These are phyloP conservation scores for Plasmopara viticola DNA, from an alignment of 352 stramenopile species.

Conservation along the genomic window DNA sequence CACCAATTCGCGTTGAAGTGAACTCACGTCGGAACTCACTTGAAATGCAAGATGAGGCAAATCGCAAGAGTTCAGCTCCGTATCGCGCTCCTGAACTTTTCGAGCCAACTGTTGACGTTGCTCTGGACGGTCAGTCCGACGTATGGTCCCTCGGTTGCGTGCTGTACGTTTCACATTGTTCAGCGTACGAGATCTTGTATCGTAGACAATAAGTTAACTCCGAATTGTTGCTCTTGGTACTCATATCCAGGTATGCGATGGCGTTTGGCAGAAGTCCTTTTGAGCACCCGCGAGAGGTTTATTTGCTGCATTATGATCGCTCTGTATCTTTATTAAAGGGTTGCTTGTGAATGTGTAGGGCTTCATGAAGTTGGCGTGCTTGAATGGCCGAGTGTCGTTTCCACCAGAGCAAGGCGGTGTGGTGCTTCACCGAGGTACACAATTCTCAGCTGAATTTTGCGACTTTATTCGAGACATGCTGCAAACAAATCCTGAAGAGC, in stretches of 20 bases:
- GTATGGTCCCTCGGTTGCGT: slow-evolving; percentile 84
- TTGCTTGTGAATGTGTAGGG: slow-evolving; percentile 29
- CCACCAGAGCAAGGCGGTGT: slow-evolving; percentile 65
- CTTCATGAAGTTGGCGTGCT: slow-evolving; percentile 78
- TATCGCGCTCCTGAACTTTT: slow-evolving; percentile 84
- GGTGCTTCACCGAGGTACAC: slow-evolving; percentile 52
- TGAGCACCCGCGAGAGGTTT: slow-evolving; percentile 64
- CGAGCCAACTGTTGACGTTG: slow-evolving; percentile 53
- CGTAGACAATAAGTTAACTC: neutral
- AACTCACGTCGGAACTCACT: slow-evolving; percentile 62
- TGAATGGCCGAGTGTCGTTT: slow-evolving; percentile 75
- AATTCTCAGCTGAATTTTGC: slow-evolving; percentile 77
- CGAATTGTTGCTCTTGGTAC: neutral
- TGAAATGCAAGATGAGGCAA: slow-evolving; percentile 74
- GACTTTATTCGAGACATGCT: slow-evolving; percentile 87
- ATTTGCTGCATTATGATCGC: neutral
- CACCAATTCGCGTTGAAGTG: slow-evolving; percentile 62
- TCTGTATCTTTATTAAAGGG: neutral
- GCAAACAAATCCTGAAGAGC: slow-evolving; percentile 73
- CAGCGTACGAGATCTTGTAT: neutral
- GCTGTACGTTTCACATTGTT: slow-evolving; percentile 37
- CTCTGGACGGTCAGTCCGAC: slow-evolving; percentile 75
- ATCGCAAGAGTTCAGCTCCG: slow-evolving; percentile 72
- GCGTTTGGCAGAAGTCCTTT: slow-evolving; percentile 79
- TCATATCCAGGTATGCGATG: slow-evolving; percentile 59